Evolutionary conservation across 768 basidiomycete species (phyloP), one percentile per base, ranked within the genome.

Genomic region (Omphalotus guepiniiformis): DNA sequence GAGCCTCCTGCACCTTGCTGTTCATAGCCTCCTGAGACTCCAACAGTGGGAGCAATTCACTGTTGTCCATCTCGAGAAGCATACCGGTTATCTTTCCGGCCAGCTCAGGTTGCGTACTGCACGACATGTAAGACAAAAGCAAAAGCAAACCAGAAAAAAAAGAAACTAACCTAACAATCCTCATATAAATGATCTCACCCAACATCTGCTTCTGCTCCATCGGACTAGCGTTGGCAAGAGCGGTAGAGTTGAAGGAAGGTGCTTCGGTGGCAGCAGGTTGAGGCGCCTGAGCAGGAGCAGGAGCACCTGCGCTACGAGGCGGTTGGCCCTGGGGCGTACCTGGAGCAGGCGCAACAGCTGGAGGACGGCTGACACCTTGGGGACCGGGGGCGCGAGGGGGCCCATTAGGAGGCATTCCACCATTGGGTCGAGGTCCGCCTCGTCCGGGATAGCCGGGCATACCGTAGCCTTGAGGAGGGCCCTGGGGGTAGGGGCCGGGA

Each of bases 71-170:
- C 81, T 99, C 94, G 54, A 97, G 81, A 61, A 97, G 75, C 94
- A 97, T 97, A 47, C 93, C 94, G 36, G 94, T 97, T 66, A 97
- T 96, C 79, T 97, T 97, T 52, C 96, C 96, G 55, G 96, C 93
- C 62, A 96, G 74, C 18, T 95, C 94, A 49, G 93, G 91, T 59
- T 98, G 85, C 48, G 83, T 64, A 19, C 85, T 91, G 62, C n/a
- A n/a, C n/a, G n/a, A n/a, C n/a, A n/a, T n/a, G 39, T 50, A 47
- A 19, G 47, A 37, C 44, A 23, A 62, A 37, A 56, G 38, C 49
- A 21, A 38, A 39, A 45, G 51, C 6, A 47, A 42, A 52, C 46
- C 21, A 34, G n/a, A 12, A 29, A 39, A 22, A 16, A 47, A 29
- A 47, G 40, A 48, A 30, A 78, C 89, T 65, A 72, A 92, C 88